Base-by-base conservation (phyloP, 495 filamentous ascomycete genomes). In the Parathielavia appendiculata region DNA sequence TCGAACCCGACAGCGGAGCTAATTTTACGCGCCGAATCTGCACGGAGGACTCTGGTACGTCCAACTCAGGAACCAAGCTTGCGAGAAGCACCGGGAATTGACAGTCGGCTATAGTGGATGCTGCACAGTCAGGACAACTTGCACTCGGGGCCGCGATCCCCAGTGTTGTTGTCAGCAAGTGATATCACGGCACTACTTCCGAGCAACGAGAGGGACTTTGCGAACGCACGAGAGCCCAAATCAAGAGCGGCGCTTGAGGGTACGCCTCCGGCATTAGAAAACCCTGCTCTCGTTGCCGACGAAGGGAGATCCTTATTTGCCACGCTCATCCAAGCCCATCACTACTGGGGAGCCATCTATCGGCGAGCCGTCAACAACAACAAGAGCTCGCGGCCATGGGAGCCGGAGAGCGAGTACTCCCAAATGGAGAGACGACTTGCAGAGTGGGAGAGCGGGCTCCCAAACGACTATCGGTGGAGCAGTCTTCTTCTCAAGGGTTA, bases 111-210 rank as follows among this genome's bases (percentile, higher is more conserved):
- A 8, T 43, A 79, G 74, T 77, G 77, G 77, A 79, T 78, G 76
- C 56, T 77, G 59, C 75, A 78, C 61, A 78, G 75, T 60, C 78
- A 81, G 58, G 76, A 79, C 45, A 79, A 80, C 54, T 70, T 81
- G 23, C 73, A 76, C 54, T 78, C 76, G 0, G 76, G 77, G 0
- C 73, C 75, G 5, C 71, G 69, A 30, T 73, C 74, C 32, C 78
- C 78, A 7, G 61, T 76, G 7, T 72, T 77, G 0, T 58, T 81
- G n/a, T 67, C 72, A 8, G 73, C 75, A 4, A 68, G 69, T 38
- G 78, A 81, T 49, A 79, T 81, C 51, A 79, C 77, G 1, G 68
- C 78, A 4, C 61, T 77, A n/a, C 69, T 81, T 8, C 78, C 78
- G 0, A 68, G 75, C 58, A 71, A 76, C 45, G 78, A 81, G 58